These are phyloP conservation scores for Backusella psychrophila DNA, from an alignment of 192 early-diverging fungal species.

Conservation along the genomic window DNA sequence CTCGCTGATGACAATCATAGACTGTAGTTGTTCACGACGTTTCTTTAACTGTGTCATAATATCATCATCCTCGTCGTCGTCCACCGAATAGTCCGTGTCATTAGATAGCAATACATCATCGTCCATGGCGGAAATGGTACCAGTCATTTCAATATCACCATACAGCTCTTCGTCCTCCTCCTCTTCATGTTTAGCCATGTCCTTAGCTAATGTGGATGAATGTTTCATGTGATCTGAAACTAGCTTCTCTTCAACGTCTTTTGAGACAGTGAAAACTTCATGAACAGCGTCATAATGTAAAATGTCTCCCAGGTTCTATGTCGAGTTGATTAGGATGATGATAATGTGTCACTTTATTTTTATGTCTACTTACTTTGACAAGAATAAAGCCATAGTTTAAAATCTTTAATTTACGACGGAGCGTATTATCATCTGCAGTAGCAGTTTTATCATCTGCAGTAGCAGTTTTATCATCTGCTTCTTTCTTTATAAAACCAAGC, in stretches of 20 bases:
- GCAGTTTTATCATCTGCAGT: neutral
- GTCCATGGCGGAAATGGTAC: slow-evolving; percentile 15
- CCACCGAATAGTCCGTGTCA: slow-evolving; percentile 10
- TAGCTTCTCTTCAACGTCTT: neutral
- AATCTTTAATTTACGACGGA: slow-evolving; percentile 18
- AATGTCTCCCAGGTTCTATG: slow-evolving; percentile 24
- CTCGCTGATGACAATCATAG: slow-evolving; percentile 3
- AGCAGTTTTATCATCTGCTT: neutral
- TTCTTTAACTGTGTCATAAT: slow-evolving; percentile 26
- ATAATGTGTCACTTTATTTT: neutral
- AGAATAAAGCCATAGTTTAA: slow-evolving; percentile 33
- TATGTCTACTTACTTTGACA: slow-evolving; percentile 27
- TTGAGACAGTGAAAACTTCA: neutral
- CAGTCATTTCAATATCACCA: neutral
- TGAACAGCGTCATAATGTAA: slow-evolving; percentile 22
- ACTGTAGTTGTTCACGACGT: slow-evolving; percentile 33
- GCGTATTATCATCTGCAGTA: neutral
- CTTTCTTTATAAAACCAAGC: neutral
- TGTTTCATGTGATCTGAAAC: neutral
- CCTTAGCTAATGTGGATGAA: neutral
- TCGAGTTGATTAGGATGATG: neutral
- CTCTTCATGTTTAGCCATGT: neutral
- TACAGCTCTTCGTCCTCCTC: neutral
- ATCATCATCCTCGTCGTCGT: slow-evolving; percentile 20
- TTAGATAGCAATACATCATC: slow-evolving; percentile 18